phyloP scores from a whole-genome alignment of 768 basidiomycete species.

The Nidularia sp. region DNA sequence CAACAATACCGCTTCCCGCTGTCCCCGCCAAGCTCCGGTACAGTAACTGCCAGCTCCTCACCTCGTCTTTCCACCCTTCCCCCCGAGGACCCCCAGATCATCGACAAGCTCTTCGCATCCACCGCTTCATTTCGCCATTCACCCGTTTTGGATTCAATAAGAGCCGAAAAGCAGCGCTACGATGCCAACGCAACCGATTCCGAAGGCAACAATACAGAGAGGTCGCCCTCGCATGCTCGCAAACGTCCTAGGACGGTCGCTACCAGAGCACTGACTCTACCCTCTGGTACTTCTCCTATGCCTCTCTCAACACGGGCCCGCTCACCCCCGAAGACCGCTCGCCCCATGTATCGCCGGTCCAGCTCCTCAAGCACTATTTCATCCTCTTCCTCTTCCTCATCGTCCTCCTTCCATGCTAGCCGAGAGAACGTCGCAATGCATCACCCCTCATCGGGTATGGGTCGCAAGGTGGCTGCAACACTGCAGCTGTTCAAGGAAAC shows the following conservation, averaged over 20 bases:
- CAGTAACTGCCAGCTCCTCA: conserved; percentile 34
- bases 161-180: conserved; percentile 18
- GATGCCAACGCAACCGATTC: conserved; percentile 32
- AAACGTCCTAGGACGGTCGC: conserved; percentile 22
- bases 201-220: conserved; percentile 43
- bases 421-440: conserved; percentile 19
- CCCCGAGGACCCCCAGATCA: conserved; percentile 18
- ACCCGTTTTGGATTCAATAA: conserved; percentile 17
- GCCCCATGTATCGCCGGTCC: conserved; percentile 28
- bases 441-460: conserved; percentile 44
- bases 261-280: conserved; percentile 34
- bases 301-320: conserved; percentile 22
- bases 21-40: conserved; percentile 43
- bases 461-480: conserved; percentile 80
- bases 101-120: conserved; percentile 14
- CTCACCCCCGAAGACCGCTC: conserved; percentile 24
- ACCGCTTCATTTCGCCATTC: conserved; percentile 18
- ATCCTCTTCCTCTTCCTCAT: conserved; percentile 27
- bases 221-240: conserved; percentile 20
- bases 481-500: conserved; percentile 83
- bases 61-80: conserved; percentile 21
- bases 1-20: conserved; percentile 35
- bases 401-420: conserved; percentile 21
- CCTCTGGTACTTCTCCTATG: conserved; percentile 20
- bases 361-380: conserved; percentile 26